Evolutionary conservation across 2,329 filamentous ascomycete species (phyloP).

Genomic region (Scedosporium apiospermum): DNA sequence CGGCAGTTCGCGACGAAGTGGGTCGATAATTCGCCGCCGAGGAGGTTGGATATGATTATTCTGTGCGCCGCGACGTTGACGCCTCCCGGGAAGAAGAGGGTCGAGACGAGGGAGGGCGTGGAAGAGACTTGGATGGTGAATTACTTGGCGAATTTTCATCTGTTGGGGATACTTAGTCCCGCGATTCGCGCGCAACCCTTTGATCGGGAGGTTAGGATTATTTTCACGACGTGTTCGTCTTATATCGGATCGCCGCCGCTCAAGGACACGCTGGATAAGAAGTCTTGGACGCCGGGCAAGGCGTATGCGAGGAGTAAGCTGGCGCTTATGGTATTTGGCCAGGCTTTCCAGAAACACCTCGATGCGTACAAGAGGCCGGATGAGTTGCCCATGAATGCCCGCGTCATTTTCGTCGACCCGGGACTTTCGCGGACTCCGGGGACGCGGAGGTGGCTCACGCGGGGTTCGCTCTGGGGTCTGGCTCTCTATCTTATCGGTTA

Average conservation of each 20-base stretch:
- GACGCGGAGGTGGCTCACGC: slow-evolving; percentile 75
- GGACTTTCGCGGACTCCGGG: slow-evolving; percentile 79
- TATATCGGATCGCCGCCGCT: slow-evolving; percentile 73
- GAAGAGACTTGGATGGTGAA: slow-evolving; percentile 93
- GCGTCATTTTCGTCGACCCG: slow-evolving; percentile 81
- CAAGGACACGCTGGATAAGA: slow-evolving; percentile 37
- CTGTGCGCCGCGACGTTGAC: slow-evolving; percentile 75
- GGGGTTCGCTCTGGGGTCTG: slow-evolving; percentile 75
- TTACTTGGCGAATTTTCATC: slow-evolving; percentile 90
- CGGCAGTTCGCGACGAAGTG: slow-evolving; percentile 92
- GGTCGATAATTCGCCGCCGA: slow-evolving; percentile 89
- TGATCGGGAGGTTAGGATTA: slow-evolving; percentile 82
- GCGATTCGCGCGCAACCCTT: slow-evolving; percentile 85
- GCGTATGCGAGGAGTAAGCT: slow-evolving; percentile 62
- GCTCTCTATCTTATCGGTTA: slow-evolving; percentile 68
- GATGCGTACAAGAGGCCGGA: slow-evolving; percentile 78
- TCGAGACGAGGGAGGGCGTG: slow-evolving; percentile 65
- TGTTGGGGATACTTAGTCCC: slow-evolving; percentile 83
- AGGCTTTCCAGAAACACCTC: slow-evolving; percentile 87
- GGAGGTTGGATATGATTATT: slow-evolving; percentile 83
- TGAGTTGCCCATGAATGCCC: slow-evolving; percentile 67
- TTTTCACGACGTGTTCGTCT: slow-evolving; percentile 78
- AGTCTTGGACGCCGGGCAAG: slow-evolving; percentile 43
- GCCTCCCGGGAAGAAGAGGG: slow-evolving; percentile 51
- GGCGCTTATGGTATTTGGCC: slow-evolving; percentile 80